Evolutionary conservation across 1,284 basidiomycete genomes (phyloP).

Genomic region (Pseudozyma tsukubaensis): DNA sequence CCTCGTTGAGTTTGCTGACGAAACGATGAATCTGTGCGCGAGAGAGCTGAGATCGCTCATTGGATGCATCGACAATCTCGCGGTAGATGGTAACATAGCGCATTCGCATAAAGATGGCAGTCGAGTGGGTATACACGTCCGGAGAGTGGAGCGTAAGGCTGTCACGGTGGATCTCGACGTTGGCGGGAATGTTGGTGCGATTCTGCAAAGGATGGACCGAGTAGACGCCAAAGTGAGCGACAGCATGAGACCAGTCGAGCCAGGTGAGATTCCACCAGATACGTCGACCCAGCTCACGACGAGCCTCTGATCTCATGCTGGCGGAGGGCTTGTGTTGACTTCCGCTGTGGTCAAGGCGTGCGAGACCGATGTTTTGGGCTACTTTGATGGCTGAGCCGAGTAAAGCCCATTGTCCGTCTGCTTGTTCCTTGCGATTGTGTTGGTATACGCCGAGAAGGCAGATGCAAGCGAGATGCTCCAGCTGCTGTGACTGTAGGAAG

Average conservation of each 20-base stretch:
- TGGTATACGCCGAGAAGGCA: conserved; percentile 64
- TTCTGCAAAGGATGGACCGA: conserved; percentile 61
- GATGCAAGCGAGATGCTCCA: conserved; percentile 63
- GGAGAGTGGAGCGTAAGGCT: conserved; percentile 41
- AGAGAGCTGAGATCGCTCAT: conserved; percentile 27
- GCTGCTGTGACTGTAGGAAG: conserved; percentile 58
- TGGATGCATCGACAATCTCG: conserved; percentile 47
- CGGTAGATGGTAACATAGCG: conserved; percentile 48
- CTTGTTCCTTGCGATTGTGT: conserved; percentile 62
- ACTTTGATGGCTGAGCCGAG: conserved; percentile 63
- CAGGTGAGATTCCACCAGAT: conserved; percentile 65
- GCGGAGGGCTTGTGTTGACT: conserved; percentile 16
- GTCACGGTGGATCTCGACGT: conserved; percentile 57
- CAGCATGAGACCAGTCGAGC: conserved; percentile 63
- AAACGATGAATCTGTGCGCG: conserved; percentile 44
- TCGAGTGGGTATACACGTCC: conserved; percentile 52
- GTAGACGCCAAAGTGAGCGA: conserved; percentile 61
- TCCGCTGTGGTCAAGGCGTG: conserved; percentile 36
- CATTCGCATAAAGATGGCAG: conserved; percentile 42
- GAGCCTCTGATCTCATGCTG: conserved; percentile 47
- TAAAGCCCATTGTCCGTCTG: conserved; percentile 62
- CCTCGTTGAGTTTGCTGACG: conserved; percentile 48
- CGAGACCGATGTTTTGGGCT: conserved; percentile 44
- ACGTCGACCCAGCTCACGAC: conserved; percentile 58
- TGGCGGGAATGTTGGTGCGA: conserved; percentile 55